Conservation (phyloP, 2,329 filamentous ascomycete genomes). For the Stachybotrys echinatus region DNA sequence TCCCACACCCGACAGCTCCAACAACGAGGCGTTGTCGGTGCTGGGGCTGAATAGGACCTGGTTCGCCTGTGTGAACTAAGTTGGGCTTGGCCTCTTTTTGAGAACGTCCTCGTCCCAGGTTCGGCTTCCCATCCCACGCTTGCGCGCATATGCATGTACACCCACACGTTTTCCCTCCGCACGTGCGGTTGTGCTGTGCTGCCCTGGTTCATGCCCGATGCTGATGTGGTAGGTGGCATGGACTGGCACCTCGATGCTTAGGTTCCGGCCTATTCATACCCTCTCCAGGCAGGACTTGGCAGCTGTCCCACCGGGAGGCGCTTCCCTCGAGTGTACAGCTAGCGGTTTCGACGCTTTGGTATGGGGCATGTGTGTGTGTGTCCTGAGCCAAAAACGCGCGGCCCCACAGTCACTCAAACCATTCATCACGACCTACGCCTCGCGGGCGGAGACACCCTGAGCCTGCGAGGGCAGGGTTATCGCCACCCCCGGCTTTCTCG, state of each 20-base stretch:
- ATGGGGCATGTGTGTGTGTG: neutral
- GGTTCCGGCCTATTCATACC: too few relatives aligned
- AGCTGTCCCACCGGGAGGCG: too few relatives aligned
- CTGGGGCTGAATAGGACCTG: neutral
- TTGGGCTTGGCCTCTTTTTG: neutral
- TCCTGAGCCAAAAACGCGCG: neutral
- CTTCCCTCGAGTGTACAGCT: too few relatives aligned
- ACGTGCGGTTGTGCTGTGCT: too few relatives aligned
- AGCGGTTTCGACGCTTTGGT: neutral
- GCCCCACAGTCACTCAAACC: neutral
- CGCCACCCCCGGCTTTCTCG: neutral
- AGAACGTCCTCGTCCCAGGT: neutral
- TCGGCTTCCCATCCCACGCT: neutral
- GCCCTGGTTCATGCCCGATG: too few relatives aligned
- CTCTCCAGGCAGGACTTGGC: too few relatives aligned
- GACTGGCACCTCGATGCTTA: too few relatives aligned
- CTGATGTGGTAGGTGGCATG: too few relatives aligned
- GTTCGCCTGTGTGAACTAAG: neutral
- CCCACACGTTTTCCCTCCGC: too few relatives aligned
- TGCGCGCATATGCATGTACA: neutral
- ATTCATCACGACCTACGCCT: neutral
- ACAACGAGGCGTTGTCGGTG: neutral
- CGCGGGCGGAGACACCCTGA: too few relatives aligned
- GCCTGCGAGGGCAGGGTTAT: neutral
- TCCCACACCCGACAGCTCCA: neutral